phyloP scores from a whole-genome alignment of 306 rosid genomes.

The Vicia villosa region DNA sequence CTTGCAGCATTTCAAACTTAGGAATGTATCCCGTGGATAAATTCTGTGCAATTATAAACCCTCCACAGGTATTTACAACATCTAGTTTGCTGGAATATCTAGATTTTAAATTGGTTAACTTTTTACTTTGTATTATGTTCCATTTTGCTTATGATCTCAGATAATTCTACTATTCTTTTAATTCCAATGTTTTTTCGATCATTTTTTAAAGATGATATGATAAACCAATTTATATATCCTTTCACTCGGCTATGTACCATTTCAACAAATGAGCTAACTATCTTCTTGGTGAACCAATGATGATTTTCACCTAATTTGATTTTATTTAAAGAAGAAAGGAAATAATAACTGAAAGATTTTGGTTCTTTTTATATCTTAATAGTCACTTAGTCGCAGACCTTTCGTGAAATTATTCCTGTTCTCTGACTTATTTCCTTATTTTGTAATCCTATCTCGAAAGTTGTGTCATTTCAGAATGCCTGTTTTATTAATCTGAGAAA shows the following conservation, averaged over 20 bases:
- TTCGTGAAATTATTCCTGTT: slow-evolving; percentile 14
- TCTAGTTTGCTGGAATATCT: not conserved
- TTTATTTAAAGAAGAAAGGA: slow-evolving; percentile 2
- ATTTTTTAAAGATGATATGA: not conserved
- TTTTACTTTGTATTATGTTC: not conserved
- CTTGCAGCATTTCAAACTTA: slow-evolving; percentile 94
- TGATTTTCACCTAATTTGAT: slow-evolving; percentile 16
- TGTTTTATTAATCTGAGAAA: slow-evolving; percentile 16
- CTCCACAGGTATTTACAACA: slow-evolving; percentile 73
- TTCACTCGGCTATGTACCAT: not conserved
- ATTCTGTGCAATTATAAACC: slow-evolving; percentile 96
- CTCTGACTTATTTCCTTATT: not conserved
- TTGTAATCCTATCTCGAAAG: not conserved
- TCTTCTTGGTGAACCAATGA: slow-evolving; percentile 7
- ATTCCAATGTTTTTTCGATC: not conserved
- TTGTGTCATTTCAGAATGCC: slow-evolving; percentile 14
- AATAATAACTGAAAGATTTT: slow-evolving; percentile 13
- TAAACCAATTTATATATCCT: not conserved
- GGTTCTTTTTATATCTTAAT: slow-evolving; percentile 10
- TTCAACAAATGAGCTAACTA: not conserved
- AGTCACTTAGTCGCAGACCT: not conserved
- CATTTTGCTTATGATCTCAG: not conserved
- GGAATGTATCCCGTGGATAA: slow-evolving; percentile 98
- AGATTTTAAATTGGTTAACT: slow-evolving; percentile 1
- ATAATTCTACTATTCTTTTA: not conserved